Evolutionary conservation across 2,329 filamentous ascomycete species (phyloP), one percentile per base, ranked within the genome.

Genomic region (Xylariales sp.): DNA sequence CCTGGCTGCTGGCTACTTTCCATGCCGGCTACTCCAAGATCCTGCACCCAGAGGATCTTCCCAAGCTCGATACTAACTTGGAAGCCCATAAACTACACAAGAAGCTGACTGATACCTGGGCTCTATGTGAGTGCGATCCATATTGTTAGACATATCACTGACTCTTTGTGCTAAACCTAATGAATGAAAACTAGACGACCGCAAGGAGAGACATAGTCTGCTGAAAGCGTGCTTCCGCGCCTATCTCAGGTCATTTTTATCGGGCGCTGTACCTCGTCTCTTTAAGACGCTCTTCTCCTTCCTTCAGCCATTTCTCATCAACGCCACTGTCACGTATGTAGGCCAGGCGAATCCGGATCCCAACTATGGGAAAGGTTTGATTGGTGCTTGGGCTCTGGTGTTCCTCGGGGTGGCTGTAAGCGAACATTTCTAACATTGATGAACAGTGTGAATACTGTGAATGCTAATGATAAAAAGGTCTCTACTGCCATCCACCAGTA

Each of bases 361-460:
- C 0, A 38, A 37, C n/a, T 48, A 44, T 27, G 57, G 56, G 1
- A 49, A 49, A 25, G 57, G 49, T 1, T 41, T 60, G 2, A 54
- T 59, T 11, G 55, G 53, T 12, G 57, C 54, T 1, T 61, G 52
- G 40, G 47, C 46, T 11, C 18, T 61, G n/a, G 57, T 56, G 1
- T 60, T 57, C 33, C 15, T 55, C 6, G 57, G 57, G 2, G 50
- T 61, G 10, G 54, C 56, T 5, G 54, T 54, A 31, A 38, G 52
- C 36, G 4, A 12, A n/a, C n/a, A n/a, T n/a, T n/a, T n/a, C n/a
- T n/a, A n/a, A n/a, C n/a, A n/a, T n/a, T n/a, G n/a, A n/a, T n/a
- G n/a, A n/a, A n/a, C n/a, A n/a, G n/a, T n/a, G n/a, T n/a, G n/a
- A n/a, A n/a, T n/a, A n/a, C n/a, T n/a, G n/a, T n/a, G n/a, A n/a